phyloP scores from a whole-genome alignment of 2,329 filamentous ascomycete species.

The Thermoascus crustaceus region DNA sequence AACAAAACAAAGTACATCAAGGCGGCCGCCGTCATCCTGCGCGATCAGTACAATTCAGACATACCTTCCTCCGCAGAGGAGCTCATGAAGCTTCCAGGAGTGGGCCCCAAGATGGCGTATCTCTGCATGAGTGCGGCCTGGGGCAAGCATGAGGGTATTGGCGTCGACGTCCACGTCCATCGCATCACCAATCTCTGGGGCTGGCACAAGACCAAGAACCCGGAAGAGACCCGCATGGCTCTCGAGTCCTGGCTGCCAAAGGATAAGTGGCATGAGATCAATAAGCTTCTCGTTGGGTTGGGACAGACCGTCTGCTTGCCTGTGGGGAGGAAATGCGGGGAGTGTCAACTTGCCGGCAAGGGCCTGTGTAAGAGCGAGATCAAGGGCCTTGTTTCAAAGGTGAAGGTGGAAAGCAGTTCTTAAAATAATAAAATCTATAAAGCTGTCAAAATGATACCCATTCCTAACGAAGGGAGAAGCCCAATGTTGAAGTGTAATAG shows the following conservation, averaged over 20 bases:
- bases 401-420: constrained; percentile 38
- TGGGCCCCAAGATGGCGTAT: constrained; percentile 93
- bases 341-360: constrained; percentile 69
- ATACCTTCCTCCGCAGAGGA: constrained; percentile 73
- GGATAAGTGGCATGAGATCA: constrained; percentile 88
- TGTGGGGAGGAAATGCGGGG: constrained; percentile 69
- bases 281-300: constrained; percentile 77
- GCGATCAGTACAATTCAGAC: constrained; percentile 62
- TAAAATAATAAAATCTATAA: neutral
- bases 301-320: constrained; percentile 82
- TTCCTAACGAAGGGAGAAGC: too few species aligned
- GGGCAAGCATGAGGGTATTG: constrained; percentile 67
- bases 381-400: constrained; percentile 52
- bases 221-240: constrained; percentile 69
- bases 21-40: constrained; percentile 62
- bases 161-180: constrained; percentile 91
- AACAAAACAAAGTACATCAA: constrained; percentile 86
- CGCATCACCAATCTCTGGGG: constrained; percentile 91
- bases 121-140: constrained; percentile 72
- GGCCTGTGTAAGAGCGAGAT: constrained; percentile 71
- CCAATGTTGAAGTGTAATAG: too few species aligned
- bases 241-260: constrained; percentile 75
- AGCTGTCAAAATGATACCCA: too few species aligned
- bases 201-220: constrained; percentile 73
- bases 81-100: constrained; percentile 69